phyloP scores from a whole-genome alignment of 306 rosid genomes.

The Castanea sativa region DNA sequence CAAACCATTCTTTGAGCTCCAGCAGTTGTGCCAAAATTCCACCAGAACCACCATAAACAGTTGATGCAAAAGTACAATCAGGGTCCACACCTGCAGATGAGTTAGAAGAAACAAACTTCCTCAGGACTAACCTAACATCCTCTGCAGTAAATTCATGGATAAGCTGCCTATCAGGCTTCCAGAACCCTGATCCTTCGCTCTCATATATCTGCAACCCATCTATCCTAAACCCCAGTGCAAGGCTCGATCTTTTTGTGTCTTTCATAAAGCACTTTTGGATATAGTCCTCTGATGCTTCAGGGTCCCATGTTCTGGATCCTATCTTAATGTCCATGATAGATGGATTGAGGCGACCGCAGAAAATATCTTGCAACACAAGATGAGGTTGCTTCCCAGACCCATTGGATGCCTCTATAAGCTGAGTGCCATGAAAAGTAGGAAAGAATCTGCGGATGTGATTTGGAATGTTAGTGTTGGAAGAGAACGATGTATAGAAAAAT shows the following conservation, averaged over 20 bases:
- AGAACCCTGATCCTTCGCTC: slow-evolving; percentile 33
- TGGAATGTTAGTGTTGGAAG: slow-evolving; percentile 35
- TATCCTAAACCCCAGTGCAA: slow-evolving; percentile 63
- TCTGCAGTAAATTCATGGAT: slow-evolving; percentile 29
- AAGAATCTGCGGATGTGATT: slow-evolving; percentile 41
- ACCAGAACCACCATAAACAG: slow-evolving; percentile 48
- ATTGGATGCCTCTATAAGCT: slow-evolving; percentile 54
- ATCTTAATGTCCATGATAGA: slow-evolving; percentile 67
- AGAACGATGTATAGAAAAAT: slow-evolving; percentile 44
- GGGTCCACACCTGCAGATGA: slow-evolving; percentile 21
- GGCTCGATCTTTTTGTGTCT: slow-evolving; percentile 46
- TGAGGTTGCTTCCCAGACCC: slow-evolving; percentile 73
- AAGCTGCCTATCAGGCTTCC: slow-evolving; percentile 50
- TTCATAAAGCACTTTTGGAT: slow-evolving; percentile 47
- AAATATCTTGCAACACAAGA: slow-evolving; percentile 57
- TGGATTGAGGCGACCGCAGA: slow-evolving; percentile 29
- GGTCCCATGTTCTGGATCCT: slow-evolving; percentile 84
- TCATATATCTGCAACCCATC: slow-evolving; percentile 57
- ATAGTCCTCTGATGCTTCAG: slow-evolving; percentile 57
- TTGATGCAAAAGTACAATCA: slow-evolving; percentile 42
- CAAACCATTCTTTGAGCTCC: slow-evolving; percentile 81
- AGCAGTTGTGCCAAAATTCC: slow-evolving; percentile 57
- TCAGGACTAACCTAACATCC: slow-evolving; percentile 32
- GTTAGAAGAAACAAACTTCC: slow-evolving; percentile 62
- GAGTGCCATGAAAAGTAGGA: slow-evolving; percentile 60